Evolutionary conservation across 2,329 filamentous ascomycete species (phyloP), one percentile per base, ranked within the genome.

Genomic region (Paraphaeosphaeria minitans): DNA sequence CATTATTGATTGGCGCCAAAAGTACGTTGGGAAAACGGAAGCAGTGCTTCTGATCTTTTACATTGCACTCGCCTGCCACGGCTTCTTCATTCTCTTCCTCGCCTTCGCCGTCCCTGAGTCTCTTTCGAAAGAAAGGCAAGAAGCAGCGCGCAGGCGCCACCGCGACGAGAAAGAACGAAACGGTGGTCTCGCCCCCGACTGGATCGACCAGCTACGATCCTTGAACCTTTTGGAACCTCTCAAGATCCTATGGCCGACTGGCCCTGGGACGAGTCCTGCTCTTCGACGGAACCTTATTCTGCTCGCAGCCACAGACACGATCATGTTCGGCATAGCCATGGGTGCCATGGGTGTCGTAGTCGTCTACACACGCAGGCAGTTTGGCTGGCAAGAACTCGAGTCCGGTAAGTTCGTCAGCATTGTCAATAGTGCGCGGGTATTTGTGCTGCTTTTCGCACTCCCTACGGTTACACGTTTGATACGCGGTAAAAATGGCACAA

Each of bases 11-110:
- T 63, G 63, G n/a, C 71, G 70, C 9, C 55, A 65, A 52, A 71
- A 73, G 53, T 65, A 68, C 37, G 66, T 70, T 7, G 67, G 71
- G 42, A 84, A 83, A 75, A 93, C 91, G 0, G 90, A 91, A 8
- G 86, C 85, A 45, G 82, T 96, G 16, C 75, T 97, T 7, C 85
- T 87, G n/a, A 85, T 96, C 48, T 98, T 99, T 75, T 97, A 96
- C 74, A 81, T 93, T 41, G 87, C 89, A 0, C 77, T 97, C 13
- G 87, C 78, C 3, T 89, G 90, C 59, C 92, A 97, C 71, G 55
- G 84, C 1, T 78, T 87, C 59, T 97, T 96, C 78, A 86, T 96
- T 52, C 35, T 89, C 1, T 90, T 90, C 70, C 80, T 96, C 29
- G 73, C 84, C 5, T 82, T 95, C 47, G 67, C 91, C 31, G 83